Evolutionary conservation across 768 basidiomycete genomes (phyloP).

Genomic region (Sporobolomyces roseus): DNA sequence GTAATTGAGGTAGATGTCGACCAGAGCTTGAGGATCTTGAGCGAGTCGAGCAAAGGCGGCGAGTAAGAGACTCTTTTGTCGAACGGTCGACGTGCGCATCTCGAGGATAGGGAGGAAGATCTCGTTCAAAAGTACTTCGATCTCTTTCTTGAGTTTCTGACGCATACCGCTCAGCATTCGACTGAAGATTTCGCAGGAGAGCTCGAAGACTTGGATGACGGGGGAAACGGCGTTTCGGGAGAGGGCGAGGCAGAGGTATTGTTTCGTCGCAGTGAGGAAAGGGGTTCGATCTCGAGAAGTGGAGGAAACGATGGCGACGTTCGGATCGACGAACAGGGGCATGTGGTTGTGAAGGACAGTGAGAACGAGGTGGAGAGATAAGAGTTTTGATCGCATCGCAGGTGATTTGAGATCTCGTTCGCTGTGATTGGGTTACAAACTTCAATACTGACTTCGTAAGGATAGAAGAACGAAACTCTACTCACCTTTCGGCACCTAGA

Average conservation of each 20-base stretch:
- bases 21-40: slow-evolving; percentile 93
- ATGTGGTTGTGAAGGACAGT: slow-evolving; percentile 89
- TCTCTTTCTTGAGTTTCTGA: slow-evolving; percentile 98
- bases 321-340: slow-evolving; percentile 78
- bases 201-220: slow-evolving; percentile 93
- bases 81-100: slow-evolving; percentile 91
- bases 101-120: slow-evolving; percentile 98
- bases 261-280: slow-evolving; percentile 89
- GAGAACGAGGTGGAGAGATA: slow-evolving; percentile 88
- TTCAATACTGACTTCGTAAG: too few species aligned
- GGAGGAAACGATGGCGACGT: slow-evolving; percentile 84
- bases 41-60: slow-evolving; percentile 77
- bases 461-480: too few species aligned
- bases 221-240: slow-evolving; percentile 94
- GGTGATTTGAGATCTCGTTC: slow-evolving; percentile 95
- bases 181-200: slow-evolving; percentile 98
- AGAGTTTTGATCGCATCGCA: slow-evolving; percentile 91
- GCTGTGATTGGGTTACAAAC: too few species aligned
- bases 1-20: slow-evolving; percentile 98
- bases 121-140: slow-evolving; percentile 95
- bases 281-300: slow-evolving; percentile 80
- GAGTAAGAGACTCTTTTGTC: slow-evolving; percentile 89
- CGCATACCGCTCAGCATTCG: slow-evolving; percentile 88
- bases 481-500: slow-evolving; percentile 83
- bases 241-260: slow-evolving; percentile 86